These are phyloP conservation scores for Fusarium tjaetaba DNA, from an alignment of 2,329 filamentous ascomycete genomes.

Conservation along the genomic window DNA sequence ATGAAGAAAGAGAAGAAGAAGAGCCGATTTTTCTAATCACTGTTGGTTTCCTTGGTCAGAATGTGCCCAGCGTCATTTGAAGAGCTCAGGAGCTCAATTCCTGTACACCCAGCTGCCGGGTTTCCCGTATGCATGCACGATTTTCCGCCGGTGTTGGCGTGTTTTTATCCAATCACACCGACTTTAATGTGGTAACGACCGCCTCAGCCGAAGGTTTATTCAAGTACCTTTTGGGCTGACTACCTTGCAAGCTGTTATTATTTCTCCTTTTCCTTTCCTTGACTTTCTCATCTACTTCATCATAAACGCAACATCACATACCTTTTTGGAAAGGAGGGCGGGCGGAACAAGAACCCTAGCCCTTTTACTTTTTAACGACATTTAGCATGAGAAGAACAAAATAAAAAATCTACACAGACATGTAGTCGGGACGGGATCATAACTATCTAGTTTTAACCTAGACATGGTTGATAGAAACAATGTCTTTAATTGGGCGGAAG, in stretches of 20 bases:
- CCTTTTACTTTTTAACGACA: conserved; percentile 39
- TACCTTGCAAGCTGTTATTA: conserved; percentile 7
- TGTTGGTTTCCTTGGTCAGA: neutral
- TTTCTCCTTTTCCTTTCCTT: conserved; percentile 6
- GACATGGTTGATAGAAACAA: conserved; percentile 39
- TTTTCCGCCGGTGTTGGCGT: conserved; percentile 6
- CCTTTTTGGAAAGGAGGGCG: conserved; percentile 22
- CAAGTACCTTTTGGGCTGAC: conserved; percentile 14
- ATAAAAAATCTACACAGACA: conserved; percentile 40
- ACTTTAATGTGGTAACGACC: conserved; percentile 3
- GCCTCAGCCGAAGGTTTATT: conserved; percentile 9
- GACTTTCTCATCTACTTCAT: neutral
- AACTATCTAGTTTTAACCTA: conserved; percentile 21
- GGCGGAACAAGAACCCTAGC: conserved; percentile 25
- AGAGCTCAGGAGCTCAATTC: neutral
- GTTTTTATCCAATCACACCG: conserved; percentile 3
- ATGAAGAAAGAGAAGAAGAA: conserved; percentile 54
- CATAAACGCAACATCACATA: conserved; percentile 29
- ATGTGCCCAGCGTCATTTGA: conserved; percentile 9
- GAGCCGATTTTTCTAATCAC: conserved; percentile 52
- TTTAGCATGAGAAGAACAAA: conserved; percentile 41
- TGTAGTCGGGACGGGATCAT: conserved; percentile 36
- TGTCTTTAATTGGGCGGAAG: conserved; percentile 39
- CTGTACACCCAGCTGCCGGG: conserved; percentile 12
- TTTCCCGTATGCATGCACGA: conserved; percentile 5